Evolutionary conservation across 148 eudicot genomes (phyloP).

Genomic region (Rhododendron henanense): DNA sequence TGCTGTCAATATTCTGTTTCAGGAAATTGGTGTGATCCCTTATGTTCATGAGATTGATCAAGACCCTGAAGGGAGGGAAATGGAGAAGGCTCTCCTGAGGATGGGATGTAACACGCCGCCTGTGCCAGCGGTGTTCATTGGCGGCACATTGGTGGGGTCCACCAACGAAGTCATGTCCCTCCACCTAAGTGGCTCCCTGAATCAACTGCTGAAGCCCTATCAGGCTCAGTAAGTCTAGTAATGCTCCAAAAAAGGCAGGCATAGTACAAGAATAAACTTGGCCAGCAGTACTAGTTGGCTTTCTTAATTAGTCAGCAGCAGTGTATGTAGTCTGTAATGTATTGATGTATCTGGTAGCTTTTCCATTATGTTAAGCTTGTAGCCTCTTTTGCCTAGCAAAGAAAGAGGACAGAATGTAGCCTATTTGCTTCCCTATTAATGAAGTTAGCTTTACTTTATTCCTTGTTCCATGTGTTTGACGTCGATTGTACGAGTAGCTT

Average conservation of each 20-base stretch:
- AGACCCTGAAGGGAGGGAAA: constrained; percentile 72
- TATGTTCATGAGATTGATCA: constrained; percentile 56
- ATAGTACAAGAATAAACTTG: neutral
- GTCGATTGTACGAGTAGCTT: neutral
- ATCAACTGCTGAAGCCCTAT: constrained; percentile 17
- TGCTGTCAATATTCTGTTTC: constrained; percentile 71
- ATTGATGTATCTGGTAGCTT: neutral
- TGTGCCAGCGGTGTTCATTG: constrained; percentile 79
- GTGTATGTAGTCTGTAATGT: neutral
- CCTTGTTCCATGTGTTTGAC: neutral
- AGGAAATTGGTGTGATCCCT: constrained; percentile 64
- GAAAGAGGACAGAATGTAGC: neutral
- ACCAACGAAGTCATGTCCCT: constrained; percentile 38
- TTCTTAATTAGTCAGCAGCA: neutral
- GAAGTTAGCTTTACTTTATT: neutral
- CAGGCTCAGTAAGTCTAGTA: neutral
- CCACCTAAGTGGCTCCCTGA: constrained; percentile 28
- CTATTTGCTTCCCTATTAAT: neutral
- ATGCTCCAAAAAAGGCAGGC: neutral
- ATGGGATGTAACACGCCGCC: constrained; percentile 54
- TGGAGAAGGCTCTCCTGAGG: constrained; percentile 73
- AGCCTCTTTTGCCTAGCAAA: neutral
- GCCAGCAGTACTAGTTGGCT: neutral
- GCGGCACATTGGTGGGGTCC: constrained; percentile 46
- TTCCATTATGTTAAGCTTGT: neutral